Evolutionary conservation across 202 grass and related monocot species (phyloP).

Genomic region (Zoysia matrella): DNA sequence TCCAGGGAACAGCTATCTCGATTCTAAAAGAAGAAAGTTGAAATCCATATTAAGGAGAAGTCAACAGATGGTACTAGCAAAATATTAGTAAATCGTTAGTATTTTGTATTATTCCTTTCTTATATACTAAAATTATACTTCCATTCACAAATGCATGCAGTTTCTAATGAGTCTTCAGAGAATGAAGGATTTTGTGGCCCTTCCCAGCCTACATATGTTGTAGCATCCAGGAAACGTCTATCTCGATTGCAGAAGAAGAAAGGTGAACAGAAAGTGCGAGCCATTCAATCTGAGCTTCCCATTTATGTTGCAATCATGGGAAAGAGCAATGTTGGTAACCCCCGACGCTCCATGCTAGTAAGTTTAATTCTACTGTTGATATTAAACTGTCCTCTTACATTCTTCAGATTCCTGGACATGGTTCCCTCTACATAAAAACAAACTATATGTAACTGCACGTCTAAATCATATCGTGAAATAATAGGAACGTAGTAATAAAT

Average conservation of each 20-base stretch:
- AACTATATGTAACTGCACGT: not conserved
- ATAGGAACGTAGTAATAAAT: not conserved
- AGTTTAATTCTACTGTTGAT: not conserved
- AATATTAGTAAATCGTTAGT: no score
- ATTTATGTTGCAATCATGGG: slow-evolving; percentile 32
- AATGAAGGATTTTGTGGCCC: not conserved
- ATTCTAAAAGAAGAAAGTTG: no score
- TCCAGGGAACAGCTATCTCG: no score
- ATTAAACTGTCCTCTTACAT: not conserved
- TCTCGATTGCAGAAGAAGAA: slow-evolving; percentile 17
- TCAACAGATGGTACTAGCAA: no score
- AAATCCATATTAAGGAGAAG: no score
- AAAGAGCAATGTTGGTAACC: not conserved
- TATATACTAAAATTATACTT: not conserved
- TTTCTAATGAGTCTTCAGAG: no score
- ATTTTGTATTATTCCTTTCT: not conserved
- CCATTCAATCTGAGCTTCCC: slow-evolving; percentile 13
- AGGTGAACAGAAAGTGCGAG: not conserved
- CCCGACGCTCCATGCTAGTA: not conserved
- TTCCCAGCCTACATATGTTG: slow-evolving; percentile 22
- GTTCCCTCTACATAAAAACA: no score
- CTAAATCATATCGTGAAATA: not conserved
- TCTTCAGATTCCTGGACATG: not conserved
- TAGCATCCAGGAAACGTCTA: not conserved
- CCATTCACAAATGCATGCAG: not conserved